Evolutionary conservation across 176 grass and related monocot genomes (phyloP), one percentile per base, ranked within the genome.

Genomic region (Elymus sibiricus): DNA sequence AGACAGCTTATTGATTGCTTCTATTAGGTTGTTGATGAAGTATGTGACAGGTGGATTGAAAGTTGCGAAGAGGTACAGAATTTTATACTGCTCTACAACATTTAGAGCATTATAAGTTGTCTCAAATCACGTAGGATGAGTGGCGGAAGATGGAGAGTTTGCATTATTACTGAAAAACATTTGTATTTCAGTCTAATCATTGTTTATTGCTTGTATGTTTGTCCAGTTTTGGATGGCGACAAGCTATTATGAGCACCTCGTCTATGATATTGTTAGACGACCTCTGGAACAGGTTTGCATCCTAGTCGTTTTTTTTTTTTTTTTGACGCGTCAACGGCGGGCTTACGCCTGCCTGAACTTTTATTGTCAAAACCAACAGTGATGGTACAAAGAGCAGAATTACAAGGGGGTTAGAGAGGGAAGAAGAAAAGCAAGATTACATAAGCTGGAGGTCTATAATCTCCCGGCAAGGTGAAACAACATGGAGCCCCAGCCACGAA

Each of bases 261-360:
- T 67, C 79, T 67, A 81, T 51, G 7, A 13, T 15, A 67, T 81
- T 81, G 29, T 81, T 32, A 81, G 79, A 65, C 55, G 58, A 49
- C 39, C 79, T 26, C 11, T 81, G 42, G 24, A 25, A 15, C n/a
- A 81, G 56, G 77, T 64, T 27, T 15, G 77, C 39, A 8, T 61
- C 38, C 7, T 79, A 39, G 19, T 10, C 10, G 37, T 24, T n/a
- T n/a, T n/a, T n/a, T n/a, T n/a, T n/a, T n/a, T n/a, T n/a, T n/a
- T n/a, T n/a, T n/a, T n/a, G n/a, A n/a, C n/a, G n/a, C n/a, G n/a
- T n/a, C n/a, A n/a, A n/a, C n/a, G n/a, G n/a, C n/a, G n/a, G n/a
- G n/a, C n/a, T n/a, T n/a, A n/a, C n/a, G n/a, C n/a, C n/a, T n/a
- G n/a, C n/a, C n/a, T n/a, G n/a, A n/a, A n/a, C n/a, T n/a, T n/a